Base-by-base conservation (phyloP, 1,139 yeast genomes). In the Geotrichum bryndzae region DNA sequence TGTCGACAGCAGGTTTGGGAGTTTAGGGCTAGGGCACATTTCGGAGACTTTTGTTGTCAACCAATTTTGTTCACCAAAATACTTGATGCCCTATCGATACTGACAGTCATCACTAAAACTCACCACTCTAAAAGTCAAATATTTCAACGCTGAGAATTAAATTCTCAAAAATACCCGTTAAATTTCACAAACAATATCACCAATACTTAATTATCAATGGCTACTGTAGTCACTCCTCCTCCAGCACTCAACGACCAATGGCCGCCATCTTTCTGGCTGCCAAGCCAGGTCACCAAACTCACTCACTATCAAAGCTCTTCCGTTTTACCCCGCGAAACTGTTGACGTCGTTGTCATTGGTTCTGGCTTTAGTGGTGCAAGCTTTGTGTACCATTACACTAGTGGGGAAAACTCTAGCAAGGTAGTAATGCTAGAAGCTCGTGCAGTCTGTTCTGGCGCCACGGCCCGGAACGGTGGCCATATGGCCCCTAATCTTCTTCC, bases 391-490 rank as follows among this genome's bases (percentile, higher is more conserved):
- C 72, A 72, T 63, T 63, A 78, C 6, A 65, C 68, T 5, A 31
- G 45, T 27, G 50, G 31, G 1, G 3, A 22, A 22, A 22, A 35
- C 3, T 3, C 23, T 11, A 46, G 31, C 8, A 53, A 57, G 31
- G 68, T 77, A 6, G 73, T 75, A 7, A 63, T 80, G 65, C 67
- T 77, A 23, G 83, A 80, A 61, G 81, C 82, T 1, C 72, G 82
- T 61, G 77, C 76, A 55, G 66, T 73, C 7, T 77, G 80, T 58
- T 76, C 81, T 1, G 82, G 82, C 29, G 83, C 83, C 11, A 77
- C 81, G 3, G 83, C 82, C 11, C 70, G 83, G 59, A 80, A 80
- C 61, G 83, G 83, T 33, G 83, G 83, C 1, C 83, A 80, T 66
- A 65, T 80, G 54, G 77, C 78, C 51, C 80, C 81, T 8, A 74